phyloP scores from a whole-genome alignment of 2,329 filamentous ascomycete genomes.

The Grosmannia huntii region DNA sequence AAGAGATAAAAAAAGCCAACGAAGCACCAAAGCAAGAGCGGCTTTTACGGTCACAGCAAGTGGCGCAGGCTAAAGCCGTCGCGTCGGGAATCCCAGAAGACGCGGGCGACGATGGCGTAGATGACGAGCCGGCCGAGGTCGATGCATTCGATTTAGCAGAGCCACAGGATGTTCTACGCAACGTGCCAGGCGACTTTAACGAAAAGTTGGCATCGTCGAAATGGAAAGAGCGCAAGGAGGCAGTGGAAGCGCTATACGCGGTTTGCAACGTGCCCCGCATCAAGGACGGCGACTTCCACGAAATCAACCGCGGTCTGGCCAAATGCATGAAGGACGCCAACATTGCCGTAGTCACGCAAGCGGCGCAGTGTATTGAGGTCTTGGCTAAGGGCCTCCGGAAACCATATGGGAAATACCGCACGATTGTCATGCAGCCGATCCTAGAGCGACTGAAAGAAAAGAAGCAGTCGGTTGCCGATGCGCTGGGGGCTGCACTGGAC shows the following conservation, averaged over 20 bases:
- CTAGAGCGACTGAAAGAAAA: conserved; percentile 97
- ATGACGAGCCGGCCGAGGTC: conserved; percentile 56
- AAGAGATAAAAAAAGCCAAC: conserved; percentile 62
- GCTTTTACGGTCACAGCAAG: conserved; percentile 79
- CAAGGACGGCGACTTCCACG: conserved; percentile 79
- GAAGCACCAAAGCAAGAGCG: conserved; percentile 88
- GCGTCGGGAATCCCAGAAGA: conserved; percentile 46
- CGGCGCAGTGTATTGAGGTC: conserved; percentile 83
- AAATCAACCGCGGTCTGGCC: conserved; percentile 70
- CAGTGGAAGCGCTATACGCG: conserved; percentile 67
- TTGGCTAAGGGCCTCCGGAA: conserved; percentile 75
- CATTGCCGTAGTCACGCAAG: conserved; percentile 82
- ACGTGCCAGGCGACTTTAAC: conserved; percentile 68
- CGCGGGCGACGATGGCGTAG: conserved; percentile 57
- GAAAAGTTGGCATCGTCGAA: conserved; percentile 83
- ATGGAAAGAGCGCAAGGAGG: conserved; percentile 97
- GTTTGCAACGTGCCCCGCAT: conserved; percentile 77
- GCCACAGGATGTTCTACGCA: conserved; percentile 73
- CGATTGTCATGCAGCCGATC: conserved; percentile 72
- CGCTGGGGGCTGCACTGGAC: conserved; percentile 74
- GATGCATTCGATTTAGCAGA: conserved; percentile 75
- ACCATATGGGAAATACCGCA: conserved; percentile 67
- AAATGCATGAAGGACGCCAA: conserved; percentile 99
- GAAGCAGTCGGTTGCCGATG: conserved; percentile 79
- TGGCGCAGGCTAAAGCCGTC: conserved; percentile 52